A percentile compares a stretch with the other conserved stretches of the same genome.
These are phyloP conservation scores for Tulasnella sp. DNA, from an alignment of 768 basidiomycete species.

Conservation along the genomic window DNA sequence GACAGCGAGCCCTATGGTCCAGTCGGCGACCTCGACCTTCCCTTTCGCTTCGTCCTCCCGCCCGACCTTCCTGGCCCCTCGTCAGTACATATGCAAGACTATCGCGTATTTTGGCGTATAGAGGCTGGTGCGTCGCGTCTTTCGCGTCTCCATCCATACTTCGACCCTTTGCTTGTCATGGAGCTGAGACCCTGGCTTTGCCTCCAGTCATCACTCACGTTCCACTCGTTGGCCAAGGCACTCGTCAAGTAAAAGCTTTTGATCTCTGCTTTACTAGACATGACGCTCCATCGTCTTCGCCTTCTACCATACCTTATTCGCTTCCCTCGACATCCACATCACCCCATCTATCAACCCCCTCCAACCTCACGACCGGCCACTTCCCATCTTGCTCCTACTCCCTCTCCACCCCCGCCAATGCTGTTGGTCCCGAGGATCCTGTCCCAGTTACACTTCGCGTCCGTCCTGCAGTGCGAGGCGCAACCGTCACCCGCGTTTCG, in stretches of 20 bases:
- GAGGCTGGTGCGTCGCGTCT: slow-evolving; percentile 52
- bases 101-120: slow-evolving; percentile 68
- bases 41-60: slow-evolving; percentile 62
- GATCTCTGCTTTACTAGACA: slow-evolving; percentile 63
- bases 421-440: slow-evolving; percentile 62
- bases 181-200: slow-evolving; percentile 17
- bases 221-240: slow-evolving; percentile 52
- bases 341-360: slow-evolving; percentile 1
- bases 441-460: slow-evolving; percentile 53
- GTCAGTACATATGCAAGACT: slow-evolving; percentile 48
- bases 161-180: slow-evolving; percentile 9
- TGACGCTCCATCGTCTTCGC: slow-evolving; percentile 35
- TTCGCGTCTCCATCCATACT: background rate
- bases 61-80: slow-evolving; percentile 49
- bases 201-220: slow-evolving; percentile 51
- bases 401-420: slow-evolving; percentile 40
- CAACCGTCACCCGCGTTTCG: slow-evolving; percentile 49
- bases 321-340: slow-evolving; percentile 17
- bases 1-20: background rate
- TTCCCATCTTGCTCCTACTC: slow-evolving; percentile 27
- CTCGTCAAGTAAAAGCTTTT: slow-evolving; percentile 53
- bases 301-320: slow-evolving; percentile 21
- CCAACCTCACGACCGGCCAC: slow-evolving; percentile 29
- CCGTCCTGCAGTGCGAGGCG: slow-evolving; percentile 43
- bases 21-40: slow-evolving; percentile 36